Conservation (phyloP, 2,329 filamentous ascomycete genomes). For the Fusarium burgessii region DNA sequence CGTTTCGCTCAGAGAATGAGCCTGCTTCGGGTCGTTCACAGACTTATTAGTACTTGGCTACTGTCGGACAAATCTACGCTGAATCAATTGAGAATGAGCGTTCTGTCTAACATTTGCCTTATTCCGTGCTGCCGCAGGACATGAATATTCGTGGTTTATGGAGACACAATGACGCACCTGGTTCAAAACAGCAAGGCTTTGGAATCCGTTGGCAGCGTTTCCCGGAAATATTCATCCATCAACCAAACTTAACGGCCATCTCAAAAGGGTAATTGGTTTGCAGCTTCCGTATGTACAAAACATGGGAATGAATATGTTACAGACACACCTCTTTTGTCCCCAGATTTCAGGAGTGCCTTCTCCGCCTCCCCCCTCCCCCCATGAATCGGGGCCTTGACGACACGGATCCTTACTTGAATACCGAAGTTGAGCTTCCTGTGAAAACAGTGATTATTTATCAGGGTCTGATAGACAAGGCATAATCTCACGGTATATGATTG, state of each 20-base stretch:
- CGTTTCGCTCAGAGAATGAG: slow-evolving; percentile 1
- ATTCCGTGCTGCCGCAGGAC: background rate
- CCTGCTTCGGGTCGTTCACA: slow-evolving; percentile 4
- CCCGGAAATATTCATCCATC: slow-evolving; percentile 6
- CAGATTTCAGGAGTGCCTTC: slow-evolving; percentile 47
- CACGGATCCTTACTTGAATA: slow-evolving; percentile 18
- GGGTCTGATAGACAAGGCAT: background rate
- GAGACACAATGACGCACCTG: slow-evolving; percentile 1
- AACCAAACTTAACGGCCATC: slow-evolving; percentile 16
- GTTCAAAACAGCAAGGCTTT: background rate
- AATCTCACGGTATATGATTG: slow-evolving; percentile 8
- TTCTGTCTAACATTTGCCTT: background rate
- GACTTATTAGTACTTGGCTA: background rate
- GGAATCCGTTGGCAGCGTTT: background rate
- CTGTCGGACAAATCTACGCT: background rate
- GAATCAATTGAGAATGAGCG: background rate
- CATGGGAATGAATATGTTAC: slow-evolving; percentile 1
- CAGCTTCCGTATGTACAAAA: background rate
- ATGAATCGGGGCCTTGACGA: slow-evolving; percentile 10
- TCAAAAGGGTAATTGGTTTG: slow-evolving; percentile 17
- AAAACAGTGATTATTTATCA: slow-evolving; percentile 1
- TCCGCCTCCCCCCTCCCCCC: slow-evolving; percentile 12
- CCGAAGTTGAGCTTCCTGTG: slow-evolving; percentile 15
- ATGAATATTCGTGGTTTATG: background rate
- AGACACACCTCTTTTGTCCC: slow-evolving; percentile 39